Base-by-base conservation (phyloP, 345 rosid species). In the Conringia planisiliqua region DNA sequence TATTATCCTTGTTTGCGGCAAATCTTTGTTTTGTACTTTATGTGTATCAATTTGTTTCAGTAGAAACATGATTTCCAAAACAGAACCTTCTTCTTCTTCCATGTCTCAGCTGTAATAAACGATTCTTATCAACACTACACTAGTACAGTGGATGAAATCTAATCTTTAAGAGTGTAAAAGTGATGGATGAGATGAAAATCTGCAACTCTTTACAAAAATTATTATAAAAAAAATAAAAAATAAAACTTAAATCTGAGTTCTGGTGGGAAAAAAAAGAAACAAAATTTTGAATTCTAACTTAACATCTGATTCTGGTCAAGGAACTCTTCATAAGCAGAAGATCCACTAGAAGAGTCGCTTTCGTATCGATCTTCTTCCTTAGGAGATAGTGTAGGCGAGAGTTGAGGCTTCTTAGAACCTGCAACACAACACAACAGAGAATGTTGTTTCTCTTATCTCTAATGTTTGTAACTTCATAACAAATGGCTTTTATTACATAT, bases 261-360 rank as follows among this genome's bases (percentile, higher is more conserved):
- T 46, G 27, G 1, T 33, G 32, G 20, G 9, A 0, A 2, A 14
- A 20, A 18, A n/a, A 39, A 10, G 24, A 33, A 55, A 26, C 50
- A 62, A 77, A 71, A 56, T 6, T 27, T 58, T 43, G 32, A 20
- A 36, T 4, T 36, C 44, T 57, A 35, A 43, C 40, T 62, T 76
- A 24, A 64, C 48, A 77, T 59, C 16, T 72, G 73, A 42, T 78
- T 72, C 63, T 78, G 78, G 42, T 78, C 77, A 43, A 72, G 70
- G 20, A 66, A 78, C 59, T 78, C 81, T 66, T 78, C 81, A 52
- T 66, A 78, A 72, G 69, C 64, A 66, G 81, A 78, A 9, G 81
- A 78, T 40, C 78, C 81, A 78, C 81, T 78, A 0, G 81, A 78
- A 50, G 81, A 66, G 63, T 78, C 81, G 10, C 62, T 44, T 38